Base-by-base conservation (phyloP, 2,329 filamentous ascomycete genomes). In the Plenodomus biglobosus region DNA sequence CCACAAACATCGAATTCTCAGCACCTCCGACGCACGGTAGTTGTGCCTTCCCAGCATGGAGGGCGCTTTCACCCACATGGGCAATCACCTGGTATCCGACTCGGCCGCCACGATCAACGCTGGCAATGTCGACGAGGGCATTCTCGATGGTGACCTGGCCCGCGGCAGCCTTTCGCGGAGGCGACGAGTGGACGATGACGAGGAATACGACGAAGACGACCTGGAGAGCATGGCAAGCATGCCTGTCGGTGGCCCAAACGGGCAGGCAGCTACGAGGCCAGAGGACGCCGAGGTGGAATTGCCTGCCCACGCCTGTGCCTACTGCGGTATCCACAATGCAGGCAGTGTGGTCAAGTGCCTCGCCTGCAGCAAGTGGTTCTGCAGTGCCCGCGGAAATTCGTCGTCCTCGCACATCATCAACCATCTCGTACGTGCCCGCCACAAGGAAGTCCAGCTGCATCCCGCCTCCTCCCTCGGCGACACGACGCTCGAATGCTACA, bases 361-460 rank as follows among this genome's bases (percentile, higher is more conserved):
- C 52, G 83, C 86, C 52, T 99, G 94, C 78, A 92, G 84, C 78
- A 99, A 97, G 72, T 99, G 94, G 94, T 99, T 99, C 73, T 99
- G 94, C 76, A 97, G 92, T 74, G 92, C 92, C 51, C 89, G 92
- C 65, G 92, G 94, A 59, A 99, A 96, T 73, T 92, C 92, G 16
- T 95, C 90, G 42, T 96, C 92, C 20, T 96, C 92, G 27, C 94
- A 99, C 71, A 97, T 99, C 63, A 90, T 99, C 76, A 97, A 97
- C 73, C 94, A 99, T 70, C 84, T 99, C 27, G 94, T 99, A 52
- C 88, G 95, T 66, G 92, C 95, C 56, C 88, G 94, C 56, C 94
- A 99, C 78, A 99, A 97, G 79, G 95, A 99, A 76, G 94, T 99
- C 44, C 92, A 96, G 73, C 84, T 99, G 46, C 94, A 99, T 71